Percentiles rank a stretch among this genome's conserved stretches.
Conservation (phyloP, 2,329 filamentous ascomycete species). For the Thelonectria olida region DNA sequence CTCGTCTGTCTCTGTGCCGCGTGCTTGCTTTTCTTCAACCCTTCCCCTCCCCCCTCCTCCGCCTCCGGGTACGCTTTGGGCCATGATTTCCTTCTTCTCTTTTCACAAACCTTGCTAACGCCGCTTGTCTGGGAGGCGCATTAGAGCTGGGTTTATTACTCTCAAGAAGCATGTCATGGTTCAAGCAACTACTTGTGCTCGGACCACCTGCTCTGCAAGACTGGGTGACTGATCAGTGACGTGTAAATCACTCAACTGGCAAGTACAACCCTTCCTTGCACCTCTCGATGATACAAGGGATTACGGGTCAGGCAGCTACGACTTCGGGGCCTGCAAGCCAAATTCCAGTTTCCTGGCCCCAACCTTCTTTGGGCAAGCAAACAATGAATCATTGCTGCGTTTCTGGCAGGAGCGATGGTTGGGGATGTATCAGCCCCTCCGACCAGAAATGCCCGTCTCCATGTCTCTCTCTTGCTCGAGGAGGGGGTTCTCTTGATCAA, state of each 20-base stretch:
- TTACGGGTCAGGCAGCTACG: conserved; percentile 26
- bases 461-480: conserved; percentile 3
- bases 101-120: not conserved
- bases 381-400: conserved; percentile 26
- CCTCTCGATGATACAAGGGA: conserved; percentile 36
- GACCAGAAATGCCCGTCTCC: conserved; percentile 41
- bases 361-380: conserved; percentile 26
- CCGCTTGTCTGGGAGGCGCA: too few species aligned
- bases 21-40: conserved; percentile 2
- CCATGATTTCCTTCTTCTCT: conserved; percentile 28
- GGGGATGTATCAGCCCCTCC: conserved; percentile 25
- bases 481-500: conserved; percentile 35
- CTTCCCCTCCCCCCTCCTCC: not conserved
- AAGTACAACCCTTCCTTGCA: not conserved
- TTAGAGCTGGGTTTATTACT: too few species aligned
- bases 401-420: conserved; percentile 33
- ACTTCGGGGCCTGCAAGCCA: conserved; percentile 42
- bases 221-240: too few species aligned
- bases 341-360: conserved; percentile 13
- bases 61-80: not conserved
- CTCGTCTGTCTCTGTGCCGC: not conserved
- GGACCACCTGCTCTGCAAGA: not conserved
- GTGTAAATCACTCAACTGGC: too few species aligned
- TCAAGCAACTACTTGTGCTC: conserved; percentile 18
- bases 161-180: too few species aligned